A percentile compares a stretch with the other conserved stretches of the same genome.
Conservation (phyloP, 257 asterid genomes). For the Scutellaria baicalensis region DNA sequence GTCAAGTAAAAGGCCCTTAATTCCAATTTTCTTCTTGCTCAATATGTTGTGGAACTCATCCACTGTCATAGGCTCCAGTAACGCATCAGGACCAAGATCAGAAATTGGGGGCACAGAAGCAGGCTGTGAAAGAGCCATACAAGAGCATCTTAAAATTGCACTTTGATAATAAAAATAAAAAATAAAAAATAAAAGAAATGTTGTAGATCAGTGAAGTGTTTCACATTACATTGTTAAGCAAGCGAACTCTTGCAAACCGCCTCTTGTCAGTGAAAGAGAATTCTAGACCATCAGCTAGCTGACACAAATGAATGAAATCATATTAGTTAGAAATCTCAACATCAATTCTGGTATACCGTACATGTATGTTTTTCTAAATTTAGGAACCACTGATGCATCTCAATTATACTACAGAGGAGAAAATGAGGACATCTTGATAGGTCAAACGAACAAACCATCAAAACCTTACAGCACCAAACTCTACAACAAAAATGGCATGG, state of each 20-base stretch:
- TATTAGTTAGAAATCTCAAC: not conserved
- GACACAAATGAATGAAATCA: constrained; percentile 24
- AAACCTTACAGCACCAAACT: not conserved
- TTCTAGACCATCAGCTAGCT: constrained; percentile 89
- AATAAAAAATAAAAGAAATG: not conserved
- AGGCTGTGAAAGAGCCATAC: constrained; percentile 51
- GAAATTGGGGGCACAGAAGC: constrained; percentile 77
- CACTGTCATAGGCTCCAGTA: constrained; percentile 61
- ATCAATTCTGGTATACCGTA: not conserved
- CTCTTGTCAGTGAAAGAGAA: constrained; percentile 97
- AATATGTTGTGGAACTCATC: constrained; percentile 57
- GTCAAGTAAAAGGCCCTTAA: constrained; percentile 96
- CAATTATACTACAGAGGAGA: not conserved
- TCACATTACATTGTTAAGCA: constrained; percentile 67
- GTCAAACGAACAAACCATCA: constrained; percentile 10
- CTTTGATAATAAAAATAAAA: not conserved
- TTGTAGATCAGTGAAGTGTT: constrained; percentile 10
- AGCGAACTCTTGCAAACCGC: constrained; percentile 93
- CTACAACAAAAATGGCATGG: not conserved
- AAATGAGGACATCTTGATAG: not conserved
- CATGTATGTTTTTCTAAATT: not conserved
- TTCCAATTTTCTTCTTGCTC: constrained; percentile 81
- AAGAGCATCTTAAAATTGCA: constrained; percentile 11
- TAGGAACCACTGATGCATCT: not conserved
- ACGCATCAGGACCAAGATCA: constrained; percentile 98